These are phyloP conservation scores for Cystobasidium slooffiae DNA, from an alignment of 1,284 basidiomycete species.

Conservation along the genomic window DNA sequence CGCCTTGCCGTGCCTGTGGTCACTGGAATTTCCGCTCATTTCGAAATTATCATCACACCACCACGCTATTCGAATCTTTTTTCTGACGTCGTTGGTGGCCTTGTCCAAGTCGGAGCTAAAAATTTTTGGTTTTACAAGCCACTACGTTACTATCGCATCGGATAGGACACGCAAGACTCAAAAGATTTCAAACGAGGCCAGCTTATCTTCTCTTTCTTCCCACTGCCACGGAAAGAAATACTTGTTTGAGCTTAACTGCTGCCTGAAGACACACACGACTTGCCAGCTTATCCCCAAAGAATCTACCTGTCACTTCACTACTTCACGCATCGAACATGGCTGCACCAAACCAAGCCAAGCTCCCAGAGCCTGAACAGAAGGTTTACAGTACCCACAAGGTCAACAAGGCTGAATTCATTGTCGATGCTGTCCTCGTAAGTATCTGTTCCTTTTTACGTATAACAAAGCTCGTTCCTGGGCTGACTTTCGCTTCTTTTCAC, in stretches of 20 bases:
- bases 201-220: too few relatives aligned
- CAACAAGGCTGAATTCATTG: slow-evolving; percentile 51
- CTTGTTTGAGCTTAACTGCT: too few relatives aligned
- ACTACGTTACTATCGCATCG: background rate
- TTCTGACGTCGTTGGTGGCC: background rate
- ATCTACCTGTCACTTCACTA: background rate
- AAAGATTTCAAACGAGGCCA: background rate
- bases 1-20: background rate
- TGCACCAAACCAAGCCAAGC: slow-evolving; percentile 2
- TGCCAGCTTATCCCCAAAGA: background rate
- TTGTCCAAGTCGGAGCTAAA: background rate
- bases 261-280: too few relatives aligned
- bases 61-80: background rate
- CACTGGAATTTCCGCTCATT: background rate
- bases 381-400: slow-evolving; percentile 46
- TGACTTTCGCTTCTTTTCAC: background rate
- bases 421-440: slow-evolving; percentile 52
- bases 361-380: slow-evolving; percentile 27
- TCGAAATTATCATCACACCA: background rate
- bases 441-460: background rate
- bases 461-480: background rate
- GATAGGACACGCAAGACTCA: background rate
- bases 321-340: background rate
- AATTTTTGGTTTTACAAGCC: background rate
- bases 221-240: too few relatives aligned